Base-by-base conservation (phyloP, 176 grass and related monocot species). In the Raddia guianensis region DNA sequence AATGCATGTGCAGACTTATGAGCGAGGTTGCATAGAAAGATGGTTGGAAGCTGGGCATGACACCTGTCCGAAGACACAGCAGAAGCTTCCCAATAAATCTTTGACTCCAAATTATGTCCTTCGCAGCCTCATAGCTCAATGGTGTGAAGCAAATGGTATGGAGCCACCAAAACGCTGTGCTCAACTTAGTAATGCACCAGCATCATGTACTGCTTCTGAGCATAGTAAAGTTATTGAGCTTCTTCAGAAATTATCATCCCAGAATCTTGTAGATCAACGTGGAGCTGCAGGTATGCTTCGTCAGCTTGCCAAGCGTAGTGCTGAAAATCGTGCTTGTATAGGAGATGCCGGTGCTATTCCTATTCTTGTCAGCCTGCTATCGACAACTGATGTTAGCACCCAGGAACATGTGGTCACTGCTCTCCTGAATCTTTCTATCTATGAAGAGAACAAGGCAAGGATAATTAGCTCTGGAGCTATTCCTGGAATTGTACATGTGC, bases 371-470 rank as follows among this genome's bases (percentile, higher is more conserved):
- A 89, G 88, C 54, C 78, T 98, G 72, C 63, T 93, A 74, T 91
- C 84, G n/a, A 94, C 89, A 12, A 73, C 77, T 18, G 88, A 98
- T 80, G 82, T 86, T 78, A 62, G 56, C 56, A 98, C 86, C 27
- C 95, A 95, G 78, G 88, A 98, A 66, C 86, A 99, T 73, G 92
- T 90, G 11, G 92, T 95, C 48, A 99, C 96, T 75, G 90, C 92
- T 77, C 70, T 99, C 51, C 83, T 95, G 78, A 98, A 99, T 86
- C 92, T 90, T 80, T 99, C 96, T 8, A 99, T 99, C 53, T 93
- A 87, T 69, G 92, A 95, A 64, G 92, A 95, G 5, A 98, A 95
- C 79, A 98, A 98, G 73, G 88, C 88, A 64, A 95, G 84, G 72
- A 95, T 98, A 60, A 71, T 93, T 57, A 68, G 79, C 51, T 83